Percentiles rank a stretch among this genome's conserved stretches.
Conservation (phyloP, 345 rosid species). For the Dovyalis caffra region DNA sequence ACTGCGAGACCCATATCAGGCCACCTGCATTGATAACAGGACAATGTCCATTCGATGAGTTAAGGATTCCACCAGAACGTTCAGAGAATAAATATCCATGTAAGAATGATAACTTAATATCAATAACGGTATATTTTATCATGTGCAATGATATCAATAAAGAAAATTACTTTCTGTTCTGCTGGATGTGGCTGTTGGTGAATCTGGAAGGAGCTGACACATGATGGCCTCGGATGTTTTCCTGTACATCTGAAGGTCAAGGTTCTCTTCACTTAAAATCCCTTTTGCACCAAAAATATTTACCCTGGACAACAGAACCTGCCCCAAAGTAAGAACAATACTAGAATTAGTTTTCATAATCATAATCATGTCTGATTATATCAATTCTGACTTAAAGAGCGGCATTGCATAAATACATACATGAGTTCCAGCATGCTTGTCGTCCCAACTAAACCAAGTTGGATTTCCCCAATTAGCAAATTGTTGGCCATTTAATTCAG, state of each 20-base stretch:
- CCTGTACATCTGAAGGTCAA: constrained; percentile 25
- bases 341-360: background rate
- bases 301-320: constrained; percentile 24
- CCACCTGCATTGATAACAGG: constrained; percentile 19
- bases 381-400: too few species aligned
- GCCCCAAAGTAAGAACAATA: background rate
- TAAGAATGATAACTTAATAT: too few species aligned
- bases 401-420: background rate
- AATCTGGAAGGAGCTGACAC: constrained; percentile 29
- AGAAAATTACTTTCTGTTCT: constrained; percentile 21
- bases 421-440: constrained; percentile 31
- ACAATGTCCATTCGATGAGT: background rate
- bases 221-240: constrained; percentile 22
- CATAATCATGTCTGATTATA: too few species aligned
- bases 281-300: constrained; percentile 17
- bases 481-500: constrained; percentile 13
- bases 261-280: constrained; percentile 11
- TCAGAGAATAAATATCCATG: too few species aligned
- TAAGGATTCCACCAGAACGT: background rate
- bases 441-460: constrained; percentile 34
- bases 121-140: too few species aligned
- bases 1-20: constrained; percentile 20
- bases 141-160: background rate
- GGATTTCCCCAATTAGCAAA: constrained; percentile 28
- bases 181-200: constrained; percentile 27